These are phyloP conservation scores for Beauveria sp. DNA, from an alignment of 2,329 filamentous ascomycete species.

Conservation along the genomic window DNA sequence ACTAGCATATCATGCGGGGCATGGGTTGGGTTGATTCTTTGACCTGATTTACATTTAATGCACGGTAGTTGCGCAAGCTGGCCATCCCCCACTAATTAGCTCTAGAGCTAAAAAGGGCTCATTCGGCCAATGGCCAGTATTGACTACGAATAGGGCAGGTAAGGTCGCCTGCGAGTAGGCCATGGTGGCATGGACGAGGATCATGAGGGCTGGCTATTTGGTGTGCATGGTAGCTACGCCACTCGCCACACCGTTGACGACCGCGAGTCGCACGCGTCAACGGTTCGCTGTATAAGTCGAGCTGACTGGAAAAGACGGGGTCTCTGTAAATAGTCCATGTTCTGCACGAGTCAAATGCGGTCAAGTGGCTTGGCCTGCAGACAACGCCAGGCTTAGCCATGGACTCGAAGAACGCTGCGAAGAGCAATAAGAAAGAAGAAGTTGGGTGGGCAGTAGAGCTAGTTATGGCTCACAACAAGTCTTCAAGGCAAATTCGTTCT, in stretches of 20 bases:
- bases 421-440: too few relatives aligned
- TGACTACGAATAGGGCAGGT: background rate
- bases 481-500: background rate
- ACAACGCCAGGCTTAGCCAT: too few relatives aligned
- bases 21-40: background rate
- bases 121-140: background rate
- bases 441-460: background rate
- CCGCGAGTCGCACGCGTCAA: background rate
- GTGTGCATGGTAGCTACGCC: background rate
- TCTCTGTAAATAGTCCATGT: background rate
- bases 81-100: background rate
- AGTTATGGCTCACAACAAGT: background rate
- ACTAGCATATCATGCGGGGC: constrained; percentile 1
- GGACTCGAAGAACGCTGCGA: too few relatives aligned
- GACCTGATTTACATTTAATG: background rate
- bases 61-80: background rate
- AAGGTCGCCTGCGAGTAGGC: too few relatives aligned
- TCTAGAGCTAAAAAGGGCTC: background rate
- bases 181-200: background rate
- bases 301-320: background rate
- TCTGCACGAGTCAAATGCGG: too few relatives aligned
- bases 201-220: background rate
- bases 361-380: too few relatives aligned
- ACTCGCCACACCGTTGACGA: background rate
- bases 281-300: too few relatives aligned